Conservation (phyloP, 352 stramenopile species). For the Phytophthora hybrid region DNA sequence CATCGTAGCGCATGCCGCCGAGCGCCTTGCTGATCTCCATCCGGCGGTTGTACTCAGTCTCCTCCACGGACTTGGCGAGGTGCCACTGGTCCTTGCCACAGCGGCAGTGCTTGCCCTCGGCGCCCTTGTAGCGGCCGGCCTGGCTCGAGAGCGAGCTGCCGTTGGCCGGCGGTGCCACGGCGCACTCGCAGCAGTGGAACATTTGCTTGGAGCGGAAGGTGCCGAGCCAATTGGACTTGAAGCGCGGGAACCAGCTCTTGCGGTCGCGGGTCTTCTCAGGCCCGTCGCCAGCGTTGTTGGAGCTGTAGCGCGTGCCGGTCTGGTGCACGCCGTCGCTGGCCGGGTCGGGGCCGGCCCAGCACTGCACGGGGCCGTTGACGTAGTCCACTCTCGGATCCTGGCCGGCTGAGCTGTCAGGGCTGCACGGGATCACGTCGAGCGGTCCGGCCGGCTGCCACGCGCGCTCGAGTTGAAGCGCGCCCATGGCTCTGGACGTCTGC, state of each 20-base stretch:
- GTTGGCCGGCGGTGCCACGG: slow-evolving; percentile 48
- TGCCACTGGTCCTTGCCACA: slow-evolving; percentile 88
- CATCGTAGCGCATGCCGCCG: slow-evolving; percentile 85
- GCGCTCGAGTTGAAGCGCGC: slow-evolving; percentile 34
- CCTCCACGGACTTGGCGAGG: slow-evolving; percentile 82
- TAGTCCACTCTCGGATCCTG: background rate
- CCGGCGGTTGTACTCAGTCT: slow-evolving; percentile 84
- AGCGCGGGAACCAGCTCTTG: slow-evolving; percentile 89
- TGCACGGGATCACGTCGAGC: background rate
- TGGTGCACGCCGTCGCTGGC: slow-evolving; percentile 59
- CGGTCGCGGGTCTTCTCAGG: slow-evolving; percentile 89
- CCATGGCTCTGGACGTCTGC: slow-evolving; percentile 31
- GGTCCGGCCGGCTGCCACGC: background rate
- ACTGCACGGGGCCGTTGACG: background rate
- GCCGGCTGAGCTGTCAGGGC: background rate
- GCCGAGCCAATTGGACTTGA: slow-evolving; percentile 90
- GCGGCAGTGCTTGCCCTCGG: slow-evolving; percentile 83
- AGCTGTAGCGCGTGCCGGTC: slow-evolving; percentile 68
- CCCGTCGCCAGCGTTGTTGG: slow-evolving; percentile 78
- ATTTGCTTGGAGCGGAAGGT: slow-evolving; percentile 90
- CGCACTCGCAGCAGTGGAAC: slow-evolving; percentile 88
- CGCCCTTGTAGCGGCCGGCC: slow-evolving; percentile 73
- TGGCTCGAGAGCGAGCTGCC: slow-evolving; percentile 34
- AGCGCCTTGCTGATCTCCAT: slow-evolving; percentile 88
- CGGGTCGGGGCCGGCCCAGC: slow-evolving; percentile 1